A percentile compares a stretch with the other conserved stretches of the same genome.
These are phyloP conservation scores for Tillandsia leiboldiana DNA, from an alignment of 176 grass and related monocot genomes.

Conservation along the genomic window DNA sequence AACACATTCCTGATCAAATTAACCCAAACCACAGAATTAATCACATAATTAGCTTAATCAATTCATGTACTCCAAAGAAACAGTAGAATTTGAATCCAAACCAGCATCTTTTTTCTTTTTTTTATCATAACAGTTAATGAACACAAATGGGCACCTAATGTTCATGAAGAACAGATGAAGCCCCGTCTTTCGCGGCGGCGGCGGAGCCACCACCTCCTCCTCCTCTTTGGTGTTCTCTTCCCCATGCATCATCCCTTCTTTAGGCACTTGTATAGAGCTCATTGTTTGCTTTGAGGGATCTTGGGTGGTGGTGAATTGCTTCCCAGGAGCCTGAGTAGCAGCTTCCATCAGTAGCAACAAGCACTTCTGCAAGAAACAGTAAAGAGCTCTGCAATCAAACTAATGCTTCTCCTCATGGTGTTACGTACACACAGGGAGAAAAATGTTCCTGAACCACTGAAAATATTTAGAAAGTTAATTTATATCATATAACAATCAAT, in stretches of 20 bases:
- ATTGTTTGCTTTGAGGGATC: neutral
- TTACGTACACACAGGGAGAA: no score
- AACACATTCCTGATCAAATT: conserved; percentile 45
- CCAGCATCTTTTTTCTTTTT: no score
- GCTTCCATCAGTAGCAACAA: neutral
- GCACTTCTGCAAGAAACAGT: neutral
- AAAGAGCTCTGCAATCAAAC: neutral
- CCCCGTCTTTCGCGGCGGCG: conserved; percentile 35
- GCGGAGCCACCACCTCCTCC: neutral
- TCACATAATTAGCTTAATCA: conserved; percentile 7
- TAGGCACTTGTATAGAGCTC: neutral
- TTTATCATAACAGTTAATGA: neutral
- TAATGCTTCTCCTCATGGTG: neutral
- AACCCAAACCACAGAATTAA: no score
- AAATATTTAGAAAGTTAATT: no score
- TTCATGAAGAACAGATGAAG: conserved; percentile 55
- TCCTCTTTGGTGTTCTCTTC: neutral
- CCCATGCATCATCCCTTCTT: neutral
- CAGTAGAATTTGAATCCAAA: neutral
- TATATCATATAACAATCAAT: no score
- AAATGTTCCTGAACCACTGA: no score
- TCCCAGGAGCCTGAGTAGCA: neutral
- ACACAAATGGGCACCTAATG: conserved; percentile 30
- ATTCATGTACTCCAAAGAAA: neutral
- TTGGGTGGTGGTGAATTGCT: neutral